phyloP scores from a whole-genome alignment of 495 filamentous ascomycete species.

The Niebla homalea region DNA sequence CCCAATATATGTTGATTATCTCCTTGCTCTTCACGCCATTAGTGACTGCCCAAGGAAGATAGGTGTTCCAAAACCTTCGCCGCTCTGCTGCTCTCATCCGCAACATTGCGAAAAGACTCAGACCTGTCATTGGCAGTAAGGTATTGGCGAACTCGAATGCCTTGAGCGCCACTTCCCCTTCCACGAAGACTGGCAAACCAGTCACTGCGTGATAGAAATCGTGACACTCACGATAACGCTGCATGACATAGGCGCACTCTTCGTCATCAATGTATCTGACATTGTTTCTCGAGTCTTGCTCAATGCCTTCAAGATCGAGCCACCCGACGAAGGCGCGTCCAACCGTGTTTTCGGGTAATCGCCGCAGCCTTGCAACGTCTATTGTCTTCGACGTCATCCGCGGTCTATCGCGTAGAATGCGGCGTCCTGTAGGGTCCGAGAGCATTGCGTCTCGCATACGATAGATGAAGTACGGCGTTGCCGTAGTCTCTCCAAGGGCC shows the following conservation, averaged over 20 bases:
- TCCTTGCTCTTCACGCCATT: slow-evolving; percentile 68
- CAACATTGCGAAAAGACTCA: slow-evolving; percentile 56
- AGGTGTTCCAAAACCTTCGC: slow-evolving; percentile 55
- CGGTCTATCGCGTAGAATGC: slow-evolving; percentile 81
- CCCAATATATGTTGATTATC: slow-evolving; percentile 96
- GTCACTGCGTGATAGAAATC: slow-evolving; percentile 98
- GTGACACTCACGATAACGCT: slow-evolving; percentile 93
- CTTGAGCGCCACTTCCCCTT: slow-evolving; percentile 91
- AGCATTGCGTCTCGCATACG: slow-evolving; percentile 90
- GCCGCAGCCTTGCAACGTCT: slow-evolving; percentile 53
- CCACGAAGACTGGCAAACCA: slow-evolving; percentile 77
- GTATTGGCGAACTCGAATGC: slow-evolving; percentile 95
- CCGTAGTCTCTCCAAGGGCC: slow-evolving; percentile 81
- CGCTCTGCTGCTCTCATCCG: slow-evolving; percentile 55
- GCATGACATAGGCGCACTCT: slow-evolving; percentile 97
- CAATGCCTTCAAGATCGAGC: slow-evolving; percentile 85
- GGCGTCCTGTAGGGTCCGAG: slow-evolving; percentile 63
- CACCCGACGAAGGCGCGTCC: slow-evolving; percentile 76
- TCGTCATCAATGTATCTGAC: slow-evolving; percentile 88
- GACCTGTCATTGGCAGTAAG: slow-evolving; percentile 83
- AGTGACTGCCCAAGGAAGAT: slow-evolving; percentile 79
- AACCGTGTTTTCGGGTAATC: slow-evolving; percentile 58
- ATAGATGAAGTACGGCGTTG: slow-evolving; percentile 89
- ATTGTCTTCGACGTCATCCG: slow-evolving; percentile 74
- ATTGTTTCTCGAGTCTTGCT: slow-evolving; percentile 68